Evolutionary conservation across 1,284 basidiomycete genomes (phyloP), one percentile per base, ranked within the genome.

Genomic region (Mrakiaceae sp.): DNA sequence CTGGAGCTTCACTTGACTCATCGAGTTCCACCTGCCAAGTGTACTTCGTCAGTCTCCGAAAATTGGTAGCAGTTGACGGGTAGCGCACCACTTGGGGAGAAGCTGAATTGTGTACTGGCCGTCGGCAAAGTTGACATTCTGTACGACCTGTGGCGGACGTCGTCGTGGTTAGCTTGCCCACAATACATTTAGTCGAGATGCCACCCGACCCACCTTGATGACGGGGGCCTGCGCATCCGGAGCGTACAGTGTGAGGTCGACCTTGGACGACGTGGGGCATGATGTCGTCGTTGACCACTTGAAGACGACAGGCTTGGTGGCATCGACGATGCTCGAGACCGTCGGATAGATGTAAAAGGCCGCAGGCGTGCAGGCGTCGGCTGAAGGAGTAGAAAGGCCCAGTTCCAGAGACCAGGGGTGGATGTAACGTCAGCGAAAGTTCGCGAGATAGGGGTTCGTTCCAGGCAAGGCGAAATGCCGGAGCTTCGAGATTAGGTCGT

Each of bases 11-110:
- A 61, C 27, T 2, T 47, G 7, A 1, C 10, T 40, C 11, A 58
- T 49, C 6, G 63, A 53, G 54, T 60, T 56, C 64, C 64, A 65
- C 62, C 62, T 64, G 62, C 42, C 9, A 46, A 9, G 44, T 10
- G 43, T 47, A 27, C 11, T 27, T 10, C 10, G 55, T 12, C 4
- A 27, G 61, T 46, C 40, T 39, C 14, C 12, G 53, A 27, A 9
- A 8, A 12, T 8, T 2, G 54, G 7, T 5, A 49, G 52, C 46
- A 12, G 10, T n/a, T n/a, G 16, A 27, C 27, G 5, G 52, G 9
- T 49, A 8, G 48, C 58, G 46, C 40, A 64, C 62, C 42, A 58
- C 14, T 52, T 63, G 40, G 53, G 54, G 8, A 56, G 12, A 9
- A 52, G 12, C 43, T 42, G 14, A 1, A 52, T 10, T 12, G 16